Percentiles rank a stretch among this genome's conserved stretches.
Evolutionary conservation across 176 grass and related monocot species (phyloP).

Genomic region (Areca catechu): DNA sequence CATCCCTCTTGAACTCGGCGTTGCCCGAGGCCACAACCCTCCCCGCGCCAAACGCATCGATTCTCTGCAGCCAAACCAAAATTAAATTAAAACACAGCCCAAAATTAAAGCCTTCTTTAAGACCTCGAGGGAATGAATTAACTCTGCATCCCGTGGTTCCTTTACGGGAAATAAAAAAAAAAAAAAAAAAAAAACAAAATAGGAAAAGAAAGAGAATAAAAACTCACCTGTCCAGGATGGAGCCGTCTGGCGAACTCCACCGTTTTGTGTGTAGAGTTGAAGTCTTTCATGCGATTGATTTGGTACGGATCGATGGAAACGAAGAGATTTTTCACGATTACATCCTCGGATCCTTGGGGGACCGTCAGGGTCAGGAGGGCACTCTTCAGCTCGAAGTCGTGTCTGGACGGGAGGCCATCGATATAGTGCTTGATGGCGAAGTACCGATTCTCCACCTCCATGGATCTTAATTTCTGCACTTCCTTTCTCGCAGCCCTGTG

Average conservation of each 20-base stretch:
- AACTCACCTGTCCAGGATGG: conserved; percentile 27
- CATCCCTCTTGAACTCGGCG: conserved; percentile 21
- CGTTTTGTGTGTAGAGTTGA: conserved; percentile 28
- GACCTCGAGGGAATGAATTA: too few species aligned
- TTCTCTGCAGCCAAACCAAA: conserved; percentile 19
- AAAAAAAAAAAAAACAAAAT: background rate
- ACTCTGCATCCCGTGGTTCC: too few species aligned
- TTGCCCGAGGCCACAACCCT: conserved; percentile 39
- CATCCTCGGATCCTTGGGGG: conserved; percentile 19
- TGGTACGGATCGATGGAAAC: conserved; percentile 61
- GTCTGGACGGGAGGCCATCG: conserved; percentile 33
- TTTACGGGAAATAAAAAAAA: too few species aligned
- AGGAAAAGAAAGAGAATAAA: too few species aligned
- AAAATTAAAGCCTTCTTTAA: too few species aligned
- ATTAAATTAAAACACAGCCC: too few species aligned
- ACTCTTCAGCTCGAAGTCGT: conserved; percentile 34
- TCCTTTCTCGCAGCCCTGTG: too few species aligned
- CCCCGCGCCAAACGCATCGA: conserved; percentile 27
- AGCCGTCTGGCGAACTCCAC: conserved; percentile 2
- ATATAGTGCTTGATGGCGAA: conserved; percentile 32
- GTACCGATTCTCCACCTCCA: conserved; percentile 40
- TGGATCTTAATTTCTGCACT: too few species aligned
- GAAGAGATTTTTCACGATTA: conserved; percentile 41
- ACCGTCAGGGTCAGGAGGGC: background rate
- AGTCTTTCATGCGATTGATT: conserved; percentile 54